Evolutionary conservation across 345 rosid genomes (phyloP).

Genomic region (Cardamine chenopodiifolia): DNA sequence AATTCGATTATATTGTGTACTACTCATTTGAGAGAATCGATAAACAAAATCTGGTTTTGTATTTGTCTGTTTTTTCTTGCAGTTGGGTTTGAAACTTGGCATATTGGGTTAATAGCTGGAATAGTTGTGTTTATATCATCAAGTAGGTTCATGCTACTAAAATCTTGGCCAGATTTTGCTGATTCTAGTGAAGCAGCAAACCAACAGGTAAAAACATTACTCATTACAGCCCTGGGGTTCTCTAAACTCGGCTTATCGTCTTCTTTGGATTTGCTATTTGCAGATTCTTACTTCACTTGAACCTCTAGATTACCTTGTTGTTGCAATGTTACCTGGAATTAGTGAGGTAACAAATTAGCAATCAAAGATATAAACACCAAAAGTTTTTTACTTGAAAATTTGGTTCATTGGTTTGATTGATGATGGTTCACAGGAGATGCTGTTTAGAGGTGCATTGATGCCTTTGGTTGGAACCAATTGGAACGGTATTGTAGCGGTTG

Average conservation of each 20-base stretch:
- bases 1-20: neutral
- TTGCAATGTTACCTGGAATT: constrained; percentile 79
- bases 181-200: constrained; percentile 88
- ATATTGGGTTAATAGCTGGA: constrained; percentile 70
- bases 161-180: constrained; percentile 77
- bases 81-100: constrained; percentile 89
- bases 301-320: constrained; percentile 73
- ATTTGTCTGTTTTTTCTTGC: constrained; percentile 32
- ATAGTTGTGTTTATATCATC: constrained; percentile 70
- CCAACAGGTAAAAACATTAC: constrained; percentile 54
- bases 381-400: neutral
- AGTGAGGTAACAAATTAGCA: constrained; percentile 60
- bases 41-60: neutral
- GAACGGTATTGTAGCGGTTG: constrained; percentile 58
- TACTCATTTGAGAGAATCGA: neutral
- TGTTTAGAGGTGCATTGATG: constrained; percentile 74
- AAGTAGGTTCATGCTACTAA: constrained; percentile 65
- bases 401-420: constrained; percentile 13
- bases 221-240: constrained; percentile 5
- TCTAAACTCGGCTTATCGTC: neutral
- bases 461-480: constrained; percentile 74
- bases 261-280: neutral
- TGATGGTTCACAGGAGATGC: constrained; percentile 63
- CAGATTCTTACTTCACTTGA: constrained; percentile 86
- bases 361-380: neutral